phyloP scores from a whole-genome alignment of 345 rosid species.

The Syzygium aromaticum region DNA sequence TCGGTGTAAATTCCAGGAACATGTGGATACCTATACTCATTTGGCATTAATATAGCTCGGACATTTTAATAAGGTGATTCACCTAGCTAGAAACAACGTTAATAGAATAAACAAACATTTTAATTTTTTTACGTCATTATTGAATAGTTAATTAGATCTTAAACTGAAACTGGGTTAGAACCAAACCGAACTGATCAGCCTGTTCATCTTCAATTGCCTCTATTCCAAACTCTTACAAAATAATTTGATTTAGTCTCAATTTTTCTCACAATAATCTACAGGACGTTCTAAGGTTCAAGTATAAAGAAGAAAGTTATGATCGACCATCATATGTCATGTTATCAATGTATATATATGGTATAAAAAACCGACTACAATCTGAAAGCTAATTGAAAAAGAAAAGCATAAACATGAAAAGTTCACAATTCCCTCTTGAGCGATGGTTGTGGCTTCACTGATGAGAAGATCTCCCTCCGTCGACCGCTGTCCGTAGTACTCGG shows the following conservation, averaged over 20 bases:
- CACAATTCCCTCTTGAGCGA: not conserved
- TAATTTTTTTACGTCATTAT: not conserved
- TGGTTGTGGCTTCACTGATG: not conserved
- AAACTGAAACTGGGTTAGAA: not conserved
- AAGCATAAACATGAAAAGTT: not conserved
- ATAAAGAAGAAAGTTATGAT: not conserved
- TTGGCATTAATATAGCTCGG: too few species aligned
- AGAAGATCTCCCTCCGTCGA: not conserved
- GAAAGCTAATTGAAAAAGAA: not conserved
- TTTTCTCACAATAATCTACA: not conserved
- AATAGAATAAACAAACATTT: too few species aligned
- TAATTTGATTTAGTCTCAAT: not conserved
- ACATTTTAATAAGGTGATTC: too few species aligned
- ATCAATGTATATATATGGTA: not conserved
- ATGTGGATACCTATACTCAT: not conserved
- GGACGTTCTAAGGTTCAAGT: not conserved
- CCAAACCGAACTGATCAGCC: not conserved
- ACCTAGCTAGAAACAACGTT: too few species aligned
- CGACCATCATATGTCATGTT: not conserved
- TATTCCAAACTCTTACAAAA: not conserved
- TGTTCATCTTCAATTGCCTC: not conserved
- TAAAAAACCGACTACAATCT: not conserved
- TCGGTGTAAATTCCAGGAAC: constrained; percentile 11
- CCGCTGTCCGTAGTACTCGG: not conserved
- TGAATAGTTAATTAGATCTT: not conserved